Base-by-base conservation (phyloP, 1,284 basidiomycete genomes). In the Cerrena zonata region DNA sequence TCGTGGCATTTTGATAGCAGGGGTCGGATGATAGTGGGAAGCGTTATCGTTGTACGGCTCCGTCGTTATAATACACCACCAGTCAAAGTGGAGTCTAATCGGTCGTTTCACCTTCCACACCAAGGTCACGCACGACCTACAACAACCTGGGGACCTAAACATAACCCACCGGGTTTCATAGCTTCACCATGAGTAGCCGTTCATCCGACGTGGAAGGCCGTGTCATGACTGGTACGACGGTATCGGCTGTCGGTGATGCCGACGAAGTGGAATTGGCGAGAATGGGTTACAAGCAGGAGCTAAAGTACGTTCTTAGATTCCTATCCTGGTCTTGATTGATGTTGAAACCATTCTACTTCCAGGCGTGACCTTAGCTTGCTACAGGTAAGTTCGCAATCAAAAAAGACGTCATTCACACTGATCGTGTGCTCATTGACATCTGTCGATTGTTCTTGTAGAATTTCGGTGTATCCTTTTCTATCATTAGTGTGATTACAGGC, bases 281-380 rank as follows among this genome's bases (percentile, higher is more conserved):
- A 49, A 84, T 88, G 82, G 84, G 84, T 7, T 86, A 86, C 65
- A 86, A 84, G 65, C 84, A 86, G 64, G 84, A 86, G 63, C 67
- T 88, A 34, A 80, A 75, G 81, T 84, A 55, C 53, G 75, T 70
- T n/a, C n/a, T n/a, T n/a, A n/a, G n/a, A n/a, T n/a, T n/a, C 46
- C 12, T 40, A 12, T 36, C 23, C 39, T 24, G 27, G 13, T 15
- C 25, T 15, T 38, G 2, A 45, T 34, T 15, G 21, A 21, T 43
- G 5, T 22, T 49, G 26, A 44, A 22, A 36, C 23, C 49, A n/a
- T 19, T 15, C 30, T 49, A 18, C 49, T 43, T 22, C 23, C 41
- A 71, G 69, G 47, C 80, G 82, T 13, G 82, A 85, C 54, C 62
- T 84, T 52, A 70, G 77, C 27, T 66, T 85, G 38, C 53, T 85